phyloP scores from a whole-genome alignment of 2,329 filamentous ascomycete genomes.

The Chrysoporthe puriensis region DNA sequence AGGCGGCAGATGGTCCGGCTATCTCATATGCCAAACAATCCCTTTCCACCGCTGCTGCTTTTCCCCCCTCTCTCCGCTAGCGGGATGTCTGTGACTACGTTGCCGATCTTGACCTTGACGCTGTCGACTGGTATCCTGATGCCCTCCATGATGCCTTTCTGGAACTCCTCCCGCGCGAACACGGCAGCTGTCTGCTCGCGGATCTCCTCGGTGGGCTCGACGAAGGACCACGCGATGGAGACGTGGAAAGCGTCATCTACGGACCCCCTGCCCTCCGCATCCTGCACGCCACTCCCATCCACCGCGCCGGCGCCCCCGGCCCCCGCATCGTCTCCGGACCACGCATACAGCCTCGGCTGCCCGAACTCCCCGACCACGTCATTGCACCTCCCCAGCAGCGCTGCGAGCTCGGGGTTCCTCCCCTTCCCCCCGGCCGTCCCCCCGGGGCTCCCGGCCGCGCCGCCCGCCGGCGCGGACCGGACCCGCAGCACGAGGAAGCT shows the following conservation, averaged over 20 bases:
- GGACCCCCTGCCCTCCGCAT: constrained; percentile 24
- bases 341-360: constrained; percentile 73
- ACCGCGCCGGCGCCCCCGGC: constrained; percentile 19
- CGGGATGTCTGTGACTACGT: constrained; percentile 60
- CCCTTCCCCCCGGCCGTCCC: constrained; percentile 36
- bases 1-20: not conserved
- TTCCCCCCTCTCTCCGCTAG: constrained; percentile 34
- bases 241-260: constrained; percentile 72
- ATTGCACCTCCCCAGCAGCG: constrained; percentile 71
- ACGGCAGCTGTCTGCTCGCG: constrained; percentile 40
- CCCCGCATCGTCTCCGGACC: constrained; percentile 19
- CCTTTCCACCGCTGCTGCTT: constrained; percentile 4
- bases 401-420: constrained; percentile 58
- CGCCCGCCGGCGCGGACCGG: constrained; percentile 30
- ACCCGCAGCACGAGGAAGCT: constrained; percentile 84
- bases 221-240: constrained; percentile 84
- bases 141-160: constrained; percentile 37
- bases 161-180: constrained; percentile 33
- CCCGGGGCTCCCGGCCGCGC: not conserved
- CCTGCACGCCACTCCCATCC: constrained; percentile 28
- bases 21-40: constrained; percentile 24
- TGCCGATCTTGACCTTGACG: constrained; percentile 77
- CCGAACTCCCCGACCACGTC: constrained; percentile 58
- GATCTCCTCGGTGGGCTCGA: constrained; percentile 52
- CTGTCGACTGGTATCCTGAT: constrained; percentile 60